phyloP scores from a whole-genome alignment of 805 yeast species.

The Nakazawaea wickerhamii region DNA sequence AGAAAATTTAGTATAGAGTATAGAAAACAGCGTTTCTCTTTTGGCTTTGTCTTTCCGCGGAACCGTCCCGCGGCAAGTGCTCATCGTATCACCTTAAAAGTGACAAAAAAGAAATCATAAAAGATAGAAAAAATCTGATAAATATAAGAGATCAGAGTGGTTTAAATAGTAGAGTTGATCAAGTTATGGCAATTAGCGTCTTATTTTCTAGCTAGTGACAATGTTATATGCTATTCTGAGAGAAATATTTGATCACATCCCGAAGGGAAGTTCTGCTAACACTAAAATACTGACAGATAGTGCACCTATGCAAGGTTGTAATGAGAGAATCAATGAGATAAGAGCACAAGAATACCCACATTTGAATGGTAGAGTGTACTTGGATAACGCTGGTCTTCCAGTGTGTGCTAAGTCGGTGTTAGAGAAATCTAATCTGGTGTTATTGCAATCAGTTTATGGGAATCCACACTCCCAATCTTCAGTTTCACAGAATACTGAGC shows the following conservation, averaged over 20 bases:
- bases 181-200: too few relatives aligned
- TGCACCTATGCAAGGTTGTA: slow-evolving; percentile 2
- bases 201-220: too few relatives aligned
- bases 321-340: slow-evolving; percentile 13
- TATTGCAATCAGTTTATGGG: slow-evolving; percentile 24
- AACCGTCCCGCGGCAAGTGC: neutral
- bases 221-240: neutral
- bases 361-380: slow-evolving; percentile 21
- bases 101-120: neutral
- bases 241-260: neutral
- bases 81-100: neutral
- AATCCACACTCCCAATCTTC: slow-evolving; percentile 38
- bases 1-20: too few relatives aligned
- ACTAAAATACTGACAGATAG: neutral
- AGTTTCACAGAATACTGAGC: slow-evolving; percentile 25
- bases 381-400: slow-evolving; percentile 42
- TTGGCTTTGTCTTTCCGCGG: neutral
- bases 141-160: neutral
- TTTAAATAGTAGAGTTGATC: too few relatives aligned
- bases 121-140: neutral
- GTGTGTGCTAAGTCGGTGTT: slow-evolving; percentile 27
- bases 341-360: slow-evolving; percentile 22
- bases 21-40: slow-evolving; percentile 4
- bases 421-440: slow-evolving; percentile 18
- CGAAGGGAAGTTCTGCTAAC: neutral